A percentile compares a stretch with the other conserved stretches of the same genome.
Evolutionary conservation across 2,329 filamentous ascomycete genomes (phyloP).

Genomic region (Sclerotinia nivalis): DNA sequence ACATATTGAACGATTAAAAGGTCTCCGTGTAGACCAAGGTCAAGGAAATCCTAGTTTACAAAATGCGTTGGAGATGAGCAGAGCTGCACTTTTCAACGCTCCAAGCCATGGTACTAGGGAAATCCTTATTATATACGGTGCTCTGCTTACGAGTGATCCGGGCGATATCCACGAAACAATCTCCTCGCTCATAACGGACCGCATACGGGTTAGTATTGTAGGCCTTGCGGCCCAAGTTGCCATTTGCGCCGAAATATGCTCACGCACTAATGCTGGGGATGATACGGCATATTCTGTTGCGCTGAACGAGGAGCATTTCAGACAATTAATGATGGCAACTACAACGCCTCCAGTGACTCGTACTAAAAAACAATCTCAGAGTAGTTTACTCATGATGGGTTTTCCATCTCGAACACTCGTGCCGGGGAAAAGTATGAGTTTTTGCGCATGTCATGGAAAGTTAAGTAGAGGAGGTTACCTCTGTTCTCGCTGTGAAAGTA

Average conservation of each 20-base stretch:
- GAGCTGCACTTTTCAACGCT: constrained; percentile 87
- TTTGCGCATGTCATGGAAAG: constrained; percentile 89
- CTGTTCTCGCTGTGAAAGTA: constrained; percentile 83
- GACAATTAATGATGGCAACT: constrained; percentile 81
- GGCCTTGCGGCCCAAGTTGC: constrained; percentile 89
- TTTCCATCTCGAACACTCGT: constrained; percentile 87
- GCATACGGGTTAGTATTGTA: constrained; percentile 84
- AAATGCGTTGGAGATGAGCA: constrained; percentile 93
- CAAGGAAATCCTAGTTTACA: constrained; percentile 80
- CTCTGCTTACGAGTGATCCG: constrained; percentile 85
- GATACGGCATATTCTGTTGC: constrained; percentile 77
- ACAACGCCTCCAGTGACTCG: constrained; percentile 88
- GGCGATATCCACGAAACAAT: constrained; percentile 95
- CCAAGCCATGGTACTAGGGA: constrained; percentile 92
- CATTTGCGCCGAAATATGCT: constrained; percentile 86
- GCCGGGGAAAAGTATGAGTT: constrained; percentile 61
- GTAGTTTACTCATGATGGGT: constrained; percentile 90
- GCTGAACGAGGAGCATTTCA: constrained; percentile 82
- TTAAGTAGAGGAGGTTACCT: constrained; percentile 82
- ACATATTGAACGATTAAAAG: constrained; percentile 75
- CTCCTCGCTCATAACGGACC: constrained; percentile 72
- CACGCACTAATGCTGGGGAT: constrained; percentile 82
- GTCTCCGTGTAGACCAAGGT: constrained; percentile 65
- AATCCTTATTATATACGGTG: constrained; percentile 88
- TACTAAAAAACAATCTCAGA: constrained; percentile 57